Base-by-base conservation (phyloP, 768 basidiomycete species). In the Collybia mongolica region DNA sequence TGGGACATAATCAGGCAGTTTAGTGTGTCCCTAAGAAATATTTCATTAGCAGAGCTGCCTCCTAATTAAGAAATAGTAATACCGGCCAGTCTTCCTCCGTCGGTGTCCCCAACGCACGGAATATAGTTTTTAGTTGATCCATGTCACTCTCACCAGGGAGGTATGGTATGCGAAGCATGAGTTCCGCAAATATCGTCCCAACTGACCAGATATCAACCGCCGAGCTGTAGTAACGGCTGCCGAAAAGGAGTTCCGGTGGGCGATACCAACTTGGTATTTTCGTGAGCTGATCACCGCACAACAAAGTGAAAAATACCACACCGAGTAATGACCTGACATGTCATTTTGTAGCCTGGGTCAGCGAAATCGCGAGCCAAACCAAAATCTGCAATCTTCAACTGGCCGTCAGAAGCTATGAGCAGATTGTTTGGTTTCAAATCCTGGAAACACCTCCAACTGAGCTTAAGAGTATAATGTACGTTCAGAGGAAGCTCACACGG, bases 361-460 rank as follows among this genome's bases (percentile, higher is more conserved):
- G 90, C 92, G 66, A 89, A 96, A 72, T 99, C 97, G 49, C 97
- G 75, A 20, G 97, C 97, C 6, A 99, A 81, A 79, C 97, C 97
- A 66, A 99, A 99, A 82, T 99, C 97, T 11, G 97, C 97, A 41
- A 99, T 81, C 71, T 99, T 99, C 56, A 98, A 85, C 46, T 90
- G 85, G 0, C 97, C 97, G 45, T 92, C 82, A 0, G 89, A 81
- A 0, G 93, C 83, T 53, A 99, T 89, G 61, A 99, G 84, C 72
- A 99, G 79, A 70, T 99, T 99, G 73, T 99, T 99, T 6, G 97
- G 97, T 67, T 99, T 99, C 55, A 99, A 69, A 76, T 99, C 97
- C 96, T 98, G 35, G 38, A 12, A 14, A 32, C 14, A 32, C 2
- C 11, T 14, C 11, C 32, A 35, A 48, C 46, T 36, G 35, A 43